Evolutionary conservation across 805 yeast species (phyloP).

Genomic region (Tetrapisispora nanseiensis): DNA sequence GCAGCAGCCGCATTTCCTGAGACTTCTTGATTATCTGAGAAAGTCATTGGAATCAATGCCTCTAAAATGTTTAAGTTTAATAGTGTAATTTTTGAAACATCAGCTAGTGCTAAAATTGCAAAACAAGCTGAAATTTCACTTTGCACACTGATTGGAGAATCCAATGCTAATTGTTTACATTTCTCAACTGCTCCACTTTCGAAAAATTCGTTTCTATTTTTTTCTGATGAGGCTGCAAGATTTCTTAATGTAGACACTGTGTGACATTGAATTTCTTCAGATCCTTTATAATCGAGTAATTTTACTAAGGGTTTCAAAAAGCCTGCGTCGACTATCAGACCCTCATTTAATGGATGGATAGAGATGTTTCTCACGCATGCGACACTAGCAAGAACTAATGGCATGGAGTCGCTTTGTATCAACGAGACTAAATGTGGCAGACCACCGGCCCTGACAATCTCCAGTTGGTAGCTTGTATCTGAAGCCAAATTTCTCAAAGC

Average conservation of each 20-base stretch:
- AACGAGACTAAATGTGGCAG: slow-evolving; percentile 86
- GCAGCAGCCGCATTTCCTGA: slow-evolving; percentile 99
- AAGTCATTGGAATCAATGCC: slow-evolving; percentile 85
- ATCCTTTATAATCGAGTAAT: slow-evolving; percentile 71
- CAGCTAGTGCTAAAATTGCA: slow-evolving; percentile 93
- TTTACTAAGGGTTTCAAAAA: slow-evolving; percentile 85
- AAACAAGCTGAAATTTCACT: slow-evolving; percentile 94
- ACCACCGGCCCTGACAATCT: slow-evolving; percentile 92
- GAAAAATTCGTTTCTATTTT: slow-evolving; percentile 80
- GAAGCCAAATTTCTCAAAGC: slow-evolving; percentile 94
- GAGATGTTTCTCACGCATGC: slow-evolving; percentile 97
- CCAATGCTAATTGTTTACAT: slow-evolving; percentile 77
- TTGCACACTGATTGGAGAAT: slow-evolving; percentile 85
- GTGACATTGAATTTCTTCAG: slow-evolving; percentile 96
- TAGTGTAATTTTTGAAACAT: slow-evolving; percentile 78
- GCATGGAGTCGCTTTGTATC: slow-evolving; percentile 81
- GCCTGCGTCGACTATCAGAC: slow-evolving; percentile 92
- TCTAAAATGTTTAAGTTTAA: slow-evolving; percentile 77
- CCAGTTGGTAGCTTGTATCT: slow-evolving; percentile 91
- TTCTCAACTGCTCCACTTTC: slow-evolving; percentile 94
- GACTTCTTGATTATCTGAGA: slow-evolving; percentile 81
- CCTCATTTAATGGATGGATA: slow-evolving; percentile 93
- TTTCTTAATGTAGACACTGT: slow-evolving; percentile 94
- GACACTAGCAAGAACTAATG: slow-evolving; percentile 89
- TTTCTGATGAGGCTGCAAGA: slow-evolving; percentile 90